Base-by-base conservation (phyloP, 2,329 filamentous ascomycete genomes). In the Nannizzia gypsea region DNA sequence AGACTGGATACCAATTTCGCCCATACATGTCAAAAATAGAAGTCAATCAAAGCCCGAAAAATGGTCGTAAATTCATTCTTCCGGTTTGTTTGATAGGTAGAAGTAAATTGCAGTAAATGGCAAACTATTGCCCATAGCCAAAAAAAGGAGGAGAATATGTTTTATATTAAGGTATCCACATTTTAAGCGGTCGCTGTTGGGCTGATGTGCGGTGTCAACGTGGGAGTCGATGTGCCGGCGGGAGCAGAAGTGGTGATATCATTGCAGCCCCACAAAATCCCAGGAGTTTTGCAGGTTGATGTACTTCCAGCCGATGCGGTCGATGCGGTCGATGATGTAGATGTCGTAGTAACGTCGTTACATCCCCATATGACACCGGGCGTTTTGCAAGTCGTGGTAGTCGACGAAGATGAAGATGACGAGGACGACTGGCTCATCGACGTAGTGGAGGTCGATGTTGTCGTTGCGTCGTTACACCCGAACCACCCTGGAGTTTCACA, bases 341-440 rank as follows among this genome's bases (percentile, higher is more conserved):
- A 63, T 1, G 69, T 69, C 2, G 74, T 69, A 1, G 70, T 67
- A 17, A 71, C 59, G 67, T 80, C 74, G 64, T 74, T 70, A 65
- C 82, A 84, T 3, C 81, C 81, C 77, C 80, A 83, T 67, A 84
- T 81, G 52, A 74, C 69, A 3, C 82, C 81, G 0, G 81, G 82
- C 1, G 76, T 79, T 57, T 76, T 66, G 64, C 81, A 84, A 1
- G 61, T 68, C 2, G 64, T 65, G n/a, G 34, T 54, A 31, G 50
- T 31, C 6, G 50, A 31, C 15, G 50, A 52, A 4, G 64, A 62
- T 1, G 65, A 62, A 9, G 60, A 34, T 8, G 68, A 63, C 0
- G 65, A n/a, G 2, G 69, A 63, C 15, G 66, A 67, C 3, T 60
- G 50, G 22, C 61, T 56, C 6, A 59, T 58, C 11, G 13, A 58